These are phyloP conservation scores for Xylaria venustula DNA, from an alignment of 495 filamentous ascomycete species.

Conservation along the genomic window DNA sequence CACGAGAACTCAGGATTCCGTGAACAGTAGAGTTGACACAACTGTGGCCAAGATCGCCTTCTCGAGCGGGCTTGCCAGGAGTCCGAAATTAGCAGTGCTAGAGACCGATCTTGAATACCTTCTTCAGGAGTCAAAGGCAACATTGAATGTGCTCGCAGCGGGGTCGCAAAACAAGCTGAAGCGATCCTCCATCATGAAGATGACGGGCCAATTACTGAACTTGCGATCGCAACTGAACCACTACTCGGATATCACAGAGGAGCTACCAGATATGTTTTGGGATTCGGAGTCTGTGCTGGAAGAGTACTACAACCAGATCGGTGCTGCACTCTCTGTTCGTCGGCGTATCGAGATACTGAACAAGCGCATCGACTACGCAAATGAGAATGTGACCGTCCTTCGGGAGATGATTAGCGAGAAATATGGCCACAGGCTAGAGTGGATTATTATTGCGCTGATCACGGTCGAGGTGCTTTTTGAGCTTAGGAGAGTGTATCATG, in stretches of 20 bases:
- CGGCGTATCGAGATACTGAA: conserved; percentile 89
- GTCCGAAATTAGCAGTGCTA: conserved; percentile 93
- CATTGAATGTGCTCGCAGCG: conserved; percentile 75
- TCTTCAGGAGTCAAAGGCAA: conserved; percentile 64
- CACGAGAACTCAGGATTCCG: conserved; percentile 52
- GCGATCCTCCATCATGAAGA: conserved; percentile 78
- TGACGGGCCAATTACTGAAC: conserved; percentile 89
- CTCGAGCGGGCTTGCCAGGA: conserved; percentile 89
- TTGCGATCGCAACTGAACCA: conserved; percentile 92
- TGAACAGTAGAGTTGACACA: conserved; percentile 58
- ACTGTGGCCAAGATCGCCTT: conserved; percentile 94
- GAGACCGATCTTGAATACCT: conserved; percentile 81
- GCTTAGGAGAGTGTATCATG: conserved; percentile 44
- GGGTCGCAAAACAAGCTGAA: conserved; percentile 65
- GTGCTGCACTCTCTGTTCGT: conserved; percentile 85
- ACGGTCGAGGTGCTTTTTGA: conserved; percentile 79
- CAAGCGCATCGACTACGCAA: conserved; percentile 96
- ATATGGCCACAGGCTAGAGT: conserved; percentile 84
- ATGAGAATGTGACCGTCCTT: conserved; percentile 88
- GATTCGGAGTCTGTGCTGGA: conserved; percentile 84
- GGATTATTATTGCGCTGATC: conserved; percentile 95
- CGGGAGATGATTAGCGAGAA: conserved; percentile 86
- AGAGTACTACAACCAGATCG: conserved; percentile 91
- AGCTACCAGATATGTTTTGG: conserved; percentile 95
- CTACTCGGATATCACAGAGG: conserved; percentile 95